phyloP scores from a whole-genome alignment of 2,329 filamentous ascomycete genomes.

The Cadophora malorum region DNA sequence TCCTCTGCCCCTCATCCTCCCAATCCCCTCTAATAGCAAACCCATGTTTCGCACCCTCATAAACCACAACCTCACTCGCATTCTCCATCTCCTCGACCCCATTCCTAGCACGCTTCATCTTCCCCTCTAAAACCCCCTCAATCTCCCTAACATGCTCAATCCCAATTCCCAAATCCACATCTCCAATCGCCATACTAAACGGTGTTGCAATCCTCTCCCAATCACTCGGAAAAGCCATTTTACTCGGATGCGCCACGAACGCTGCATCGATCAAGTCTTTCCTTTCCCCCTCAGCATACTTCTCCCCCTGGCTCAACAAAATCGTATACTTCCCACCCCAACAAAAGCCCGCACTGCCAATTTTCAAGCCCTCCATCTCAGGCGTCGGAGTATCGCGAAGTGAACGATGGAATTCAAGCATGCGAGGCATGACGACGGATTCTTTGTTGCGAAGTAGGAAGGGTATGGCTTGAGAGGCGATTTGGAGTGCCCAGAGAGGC shows the following conservation, averaged over 20 bases:
- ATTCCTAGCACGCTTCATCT: constrained; percentile 23
- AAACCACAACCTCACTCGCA: constrained; percentile 7
- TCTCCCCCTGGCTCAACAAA: constrained; percentile 48
- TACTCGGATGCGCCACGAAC: constrained; percentile 58
- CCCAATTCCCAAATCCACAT: constrained; percentile 50
- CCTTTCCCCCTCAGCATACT: constrained; percentile 20
- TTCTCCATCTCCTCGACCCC: not conserved
- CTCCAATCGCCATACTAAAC: constrained; percentile 54
- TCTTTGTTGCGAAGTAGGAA: constrained; percentile 3
- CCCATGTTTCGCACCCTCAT: constrained; percentile 14
- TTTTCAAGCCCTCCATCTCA: constrained; percentile 40
- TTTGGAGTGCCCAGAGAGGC: constrained; percentile 51
- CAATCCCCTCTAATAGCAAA: constrained; percentile 11
- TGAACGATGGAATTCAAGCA: constrained; percentile 46
- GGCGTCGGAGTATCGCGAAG: constrained; percentile 39
- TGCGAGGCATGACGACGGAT: constrained; percentile 41
- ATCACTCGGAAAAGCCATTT: constrained; percentile 54
- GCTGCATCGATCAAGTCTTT: constrained; percentile 53
- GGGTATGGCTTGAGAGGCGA: constrained; percentile 26
- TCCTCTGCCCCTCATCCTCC: constrained; percentile 5
- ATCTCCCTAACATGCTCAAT: constrained; percentile 34
- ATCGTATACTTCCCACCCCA: constrained; percentile 55
- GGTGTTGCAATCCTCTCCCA: constrained; percentile 50
- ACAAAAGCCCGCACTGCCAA: constrained; percentile 52
- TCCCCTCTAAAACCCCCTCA: constrained; percentile 39